Evolutionary conservation across 129 eudicot genomes (phyloP).

Genomic region (Sambucus nigra): DNA sequence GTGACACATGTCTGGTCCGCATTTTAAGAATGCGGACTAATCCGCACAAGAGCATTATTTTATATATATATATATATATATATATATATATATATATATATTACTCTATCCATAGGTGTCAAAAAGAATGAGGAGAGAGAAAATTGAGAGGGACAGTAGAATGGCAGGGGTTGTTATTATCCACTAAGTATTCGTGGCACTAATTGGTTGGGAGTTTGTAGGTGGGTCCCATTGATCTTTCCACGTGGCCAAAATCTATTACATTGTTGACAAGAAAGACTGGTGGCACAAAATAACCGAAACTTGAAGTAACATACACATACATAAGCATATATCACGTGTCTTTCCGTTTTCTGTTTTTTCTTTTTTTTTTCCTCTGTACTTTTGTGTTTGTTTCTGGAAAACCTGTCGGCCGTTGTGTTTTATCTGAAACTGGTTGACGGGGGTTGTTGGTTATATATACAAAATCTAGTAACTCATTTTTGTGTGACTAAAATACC

Average conservation of each 20-base stretch:
- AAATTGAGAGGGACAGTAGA: no score
- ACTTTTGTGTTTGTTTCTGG: constrained; percentile 17
- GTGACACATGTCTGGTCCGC: no score
- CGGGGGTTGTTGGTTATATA: constrained; percentile 17
- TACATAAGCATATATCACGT: no score
- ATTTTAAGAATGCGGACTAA: no score
- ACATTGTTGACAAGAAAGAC: not conserved
- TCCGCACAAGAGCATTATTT: no score
- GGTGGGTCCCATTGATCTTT: not conserved
- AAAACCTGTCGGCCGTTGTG: constrained; percentile 16
- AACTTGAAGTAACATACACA: not conserved
- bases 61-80: no score
- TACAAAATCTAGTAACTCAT: not conserved
- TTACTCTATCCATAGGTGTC: no score
- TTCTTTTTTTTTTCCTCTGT: not conserved
- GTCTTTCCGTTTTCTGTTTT: not conserved
- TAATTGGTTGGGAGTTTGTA: no score
- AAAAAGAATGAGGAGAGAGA: no score
- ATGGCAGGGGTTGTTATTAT: no score
- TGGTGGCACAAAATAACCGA: not conserved
- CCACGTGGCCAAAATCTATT: not conserved
- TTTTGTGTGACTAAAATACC: not conserved
- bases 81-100: no score
- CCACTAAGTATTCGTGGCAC: no score
- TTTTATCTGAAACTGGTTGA: not conserved